A percentile compares a stretch with the other conserved stretches of the same genome.
phyloP scores from a whole-genome alignment of 345 rosid species.

The Cochlearia excelsa region DNA sequence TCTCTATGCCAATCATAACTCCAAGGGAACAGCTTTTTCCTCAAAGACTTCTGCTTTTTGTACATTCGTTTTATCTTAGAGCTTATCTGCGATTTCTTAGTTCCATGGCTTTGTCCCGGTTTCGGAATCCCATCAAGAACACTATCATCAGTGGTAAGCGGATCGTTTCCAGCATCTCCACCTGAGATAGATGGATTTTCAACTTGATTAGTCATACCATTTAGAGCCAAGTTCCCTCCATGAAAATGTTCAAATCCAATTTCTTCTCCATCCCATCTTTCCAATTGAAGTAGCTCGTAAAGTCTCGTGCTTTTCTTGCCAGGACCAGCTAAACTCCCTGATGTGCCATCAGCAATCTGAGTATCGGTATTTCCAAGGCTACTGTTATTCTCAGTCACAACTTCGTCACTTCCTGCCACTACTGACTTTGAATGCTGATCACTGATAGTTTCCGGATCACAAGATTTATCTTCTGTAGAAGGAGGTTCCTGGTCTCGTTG shows the following conservation, averaged over 20 bases:
- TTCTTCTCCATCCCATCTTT: constrained; percentile 48
- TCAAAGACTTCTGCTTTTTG: constrained; percentile 78
- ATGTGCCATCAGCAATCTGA: constrained; percentile 38
- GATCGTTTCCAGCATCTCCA: constrained; percentile 43
- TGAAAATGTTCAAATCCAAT: constrained; percentile 30
- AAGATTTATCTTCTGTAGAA: constrained; percentile 35
- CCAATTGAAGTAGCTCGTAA: constrained; percentile 85
- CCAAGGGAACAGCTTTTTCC: constrained; percentile 95
- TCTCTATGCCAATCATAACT: constrained; percentile 96
- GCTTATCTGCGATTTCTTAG: constrained; percentile 53
- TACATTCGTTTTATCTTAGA: constrained; percentile 68
- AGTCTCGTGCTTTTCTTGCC: constrained; percentile 77
- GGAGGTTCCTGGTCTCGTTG: constrained; percentile 38
- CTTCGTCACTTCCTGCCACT: constrained; percentile 38
- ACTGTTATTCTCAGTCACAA: constrained; percentile 20
- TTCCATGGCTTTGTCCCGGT: constrained; percentile 48
- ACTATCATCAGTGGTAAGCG: constrained; percentile 38
- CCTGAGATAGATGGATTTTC: constrained; percentile 83
- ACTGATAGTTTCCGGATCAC: constrained; percentile 36
- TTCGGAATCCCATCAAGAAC: constrained; percentile 36
- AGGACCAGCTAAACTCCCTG: constrained; percentile 46
- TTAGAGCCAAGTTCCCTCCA: constrained; percentile 13
- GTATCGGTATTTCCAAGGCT: constrained; percentile 29
- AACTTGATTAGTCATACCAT: constrained; percentile 36
- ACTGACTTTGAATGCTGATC: constrained; percentile 47